A percentile compares a stretch with the other conserved stretches of the same genome.
Conservation (phyloP, 2,329 filamentous ascomycete species). For the Diaporthe sp. region DNA sequence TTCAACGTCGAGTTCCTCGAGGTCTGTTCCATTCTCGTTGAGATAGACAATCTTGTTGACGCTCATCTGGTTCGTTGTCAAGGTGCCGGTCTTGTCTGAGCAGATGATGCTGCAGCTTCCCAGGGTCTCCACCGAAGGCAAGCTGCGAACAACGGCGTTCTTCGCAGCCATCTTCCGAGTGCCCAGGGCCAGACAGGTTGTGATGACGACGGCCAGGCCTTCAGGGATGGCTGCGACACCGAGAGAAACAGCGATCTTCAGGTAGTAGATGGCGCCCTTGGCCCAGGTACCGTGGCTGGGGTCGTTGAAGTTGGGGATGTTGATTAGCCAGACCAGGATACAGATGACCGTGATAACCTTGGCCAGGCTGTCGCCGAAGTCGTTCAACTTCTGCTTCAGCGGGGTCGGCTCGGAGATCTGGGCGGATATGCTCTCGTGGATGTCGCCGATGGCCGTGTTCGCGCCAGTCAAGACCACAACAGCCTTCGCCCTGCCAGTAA, state of each 20-base stretch:
- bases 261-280: constrained; percentile 98
- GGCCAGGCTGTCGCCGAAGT: constrained; percentile 94
- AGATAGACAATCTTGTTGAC: constrained; percentile 93
- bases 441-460: constrained; percentile 96
- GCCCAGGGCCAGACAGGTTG: constrained; percentile 95
- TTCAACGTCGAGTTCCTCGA: constrained; percentile 90
- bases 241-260: constrained; percentile 98
- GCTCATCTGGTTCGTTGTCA: constrained; percentile 99
- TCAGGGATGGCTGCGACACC: constrained; percentile 98
- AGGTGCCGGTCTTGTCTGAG: constrained; percentile 98
- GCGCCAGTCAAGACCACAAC: constrained; percentile 91
- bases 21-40: constrained; percentile 76
- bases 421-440: constrained; percentile 97
- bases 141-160: constrained; percentile 95
- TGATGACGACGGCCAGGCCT: constrained; percentile 97
- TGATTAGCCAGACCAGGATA: constrained; percentile 97
- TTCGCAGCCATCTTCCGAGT: constrained; percentile 99
- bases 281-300: constrained; percentile 92
- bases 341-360: constrained; percentile 99
- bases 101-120: constrained; percentile 99
- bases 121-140: constrained; percentile 96
- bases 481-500: constrained; percentile 92
- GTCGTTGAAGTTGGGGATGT: constrained; percentile 96
- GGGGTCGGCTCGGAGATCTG: constrained; percentile 98
- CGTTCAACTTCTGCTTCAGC: constrained; percentile 98